These are phyloP conservation scores for Suillus occidentalis DNA, from an alignment of 768 basidiomycete species.

Conservation along the genomic window DNA sequence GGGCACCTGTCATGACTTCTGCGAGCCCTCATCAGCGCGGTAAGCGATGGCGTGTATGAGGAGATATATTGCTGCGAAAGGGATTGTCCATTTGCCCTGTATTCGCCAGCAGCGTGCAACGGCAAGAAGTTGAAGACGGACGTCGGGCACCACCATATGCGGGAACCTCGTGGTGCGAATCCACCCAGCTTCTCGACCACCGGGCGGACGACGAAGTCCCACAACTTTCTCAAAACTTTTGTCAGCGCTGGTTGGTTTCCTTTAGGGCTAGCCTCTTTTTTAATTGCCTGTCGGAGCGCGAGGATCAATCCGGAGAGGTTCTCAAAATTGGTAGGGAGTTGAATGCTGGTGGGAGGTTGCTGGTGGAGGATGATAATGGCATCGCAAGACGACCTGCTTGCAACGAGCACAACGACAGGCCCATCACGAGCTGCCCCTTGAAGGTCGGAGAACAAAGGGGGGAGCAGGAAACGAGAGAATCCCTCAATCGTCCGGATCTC, in stretches of 20 bases:
- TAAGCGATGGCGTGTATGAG: constrained; percentile 12
- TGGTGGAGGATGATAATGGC: constrained; percentile 14
- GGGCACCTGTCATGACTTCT: background rate
- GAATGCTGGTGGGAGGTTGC: background rate
- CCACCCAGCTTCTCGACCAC: background rate
- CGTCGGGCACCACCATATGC: constrained; percentile 13
- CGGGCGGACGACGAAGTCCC: background rate
- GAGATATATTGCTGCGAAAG: constrained; percentile 6
- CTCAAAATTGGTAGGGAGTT: background rate
- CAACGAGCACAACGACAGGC: constrained; percentile 5
- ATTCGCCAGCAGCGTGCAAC: constrained; percentile 14
- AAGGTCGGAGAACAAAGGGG: constrained; percentile 11
- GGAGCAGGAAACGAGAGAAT: constrained; percentile 16
- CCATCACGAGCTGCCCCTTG: constrained; percentile 7
- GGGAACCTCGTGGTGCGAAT: background rate
- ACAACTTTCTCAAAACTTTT: background rate
- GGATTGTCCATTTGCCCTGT: background rate
- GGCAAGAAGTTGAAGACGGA: constrained; percentile 10
- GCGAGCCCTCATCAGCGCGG: constrained; percentile 13
- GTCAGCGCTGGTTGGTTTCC: background rate
- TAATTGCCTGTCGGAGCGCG: no score
- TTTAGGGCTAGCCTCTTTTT: no score
- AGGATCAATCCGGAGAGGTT: background rate
- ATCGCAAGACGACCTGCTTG: constrained; percentile 13
- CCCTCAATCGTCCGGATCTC: constrained; percentile 16